Evolutionary conservation across 2,329 filamentous ascomycete species (phyloP).

Genomic region (Chaetothyriales sp.): DNA sequence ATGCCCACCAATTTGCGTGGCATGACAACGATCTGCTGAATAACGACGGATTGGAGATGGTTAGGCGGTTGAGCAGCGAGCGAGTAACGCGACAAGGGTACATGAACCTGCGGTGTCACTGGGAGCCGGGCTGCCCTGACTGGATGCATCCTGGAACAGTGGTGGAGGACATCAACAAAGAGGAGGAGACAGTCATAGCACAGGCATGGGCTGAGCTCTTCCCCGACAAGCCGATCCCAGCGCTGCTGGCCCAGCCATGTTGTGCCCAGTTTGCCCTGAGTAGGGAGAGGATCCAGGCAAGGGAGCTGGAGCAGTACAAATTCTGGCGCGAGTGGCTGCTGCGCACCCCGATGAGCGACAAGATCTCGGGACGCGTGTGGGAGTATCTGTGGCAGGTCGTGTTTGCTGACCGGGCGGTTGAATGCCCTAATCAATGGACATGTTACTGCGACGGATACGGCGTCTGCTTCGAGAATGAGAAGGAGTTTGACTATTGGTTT

Average conservation of each 20-base stretch:
- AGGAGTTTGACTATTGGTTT: conserved; percentile 35
- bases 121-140: conserved; percentile 43
- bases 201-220: conserved; percentile 35
- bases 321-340: conserved; percentile 47
- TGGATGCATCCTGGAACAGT: conserved; percentile 37
- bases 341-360: conserved; percentile 40
- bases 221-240: conserved; percentile 28
- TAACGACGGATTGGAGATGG: conserved; percentile 35
- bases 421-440: conserved; percentile 36
- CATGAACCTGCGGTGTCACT: conserved; percentile 45
- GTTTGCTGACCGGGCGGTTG: conserved; percentile 35
- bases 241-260: conserved; percentile 44
- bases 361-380: conserved; percentile 44
- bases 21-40: conserved; percentile 43
- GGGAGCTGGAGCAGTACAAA: conserved; percentile 39
- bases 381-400: conserved; percentile 52
- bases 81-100: conserved; percentile 40
- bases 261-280: conserved; percentile 51
- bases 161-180: conserved; percentile 27
- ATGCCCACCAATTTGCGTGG: conserved; percentile 42
- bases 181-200: conserved; percentile 33
- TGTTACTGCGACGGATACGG: conserved; percentile 53
- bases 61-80: conserved; percentile 36
- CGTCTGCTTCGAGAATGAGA: conserved; percentile 41
- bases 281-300: conserved; percentile 39